phyloP scores from a whole-genome alignment of 164 flowering plant species.

The Stephania yunnanensis region DNA sequence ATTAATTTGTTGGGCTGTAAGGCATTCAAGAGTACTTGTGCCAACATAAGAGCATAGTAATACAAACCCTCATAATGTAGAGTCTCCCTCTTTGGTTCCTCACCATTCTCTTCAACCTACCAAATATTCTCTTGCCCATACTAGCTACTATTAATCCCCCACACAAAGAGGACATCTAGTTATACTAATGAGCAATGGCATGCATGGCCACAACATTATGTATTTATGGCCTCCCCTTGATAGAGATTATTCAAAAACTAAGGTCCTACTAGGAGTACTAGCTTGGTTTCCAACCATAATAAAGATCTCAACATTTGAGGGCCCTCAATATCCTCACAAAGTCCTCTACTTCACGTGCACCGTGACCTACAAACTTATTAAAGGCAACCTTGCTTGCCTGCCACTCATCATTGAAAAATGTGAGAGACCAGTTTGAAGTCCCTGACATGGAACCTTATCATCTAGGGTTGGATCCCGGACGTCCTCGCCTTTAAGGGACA shows the following conservation, averaged over 20 bases:
- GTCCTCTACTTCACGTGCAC: constrained; percentile 21
- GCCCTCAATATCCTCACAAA: neutral
- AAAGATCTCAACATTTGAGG: neutral
- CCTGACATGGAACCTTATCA: constrained; percentile 25
- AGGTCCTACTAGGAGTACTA: neutral
- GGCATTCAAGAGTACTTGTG: constrained; percentile 32
- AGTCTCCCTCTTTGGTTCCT: constrained; percentile 53
- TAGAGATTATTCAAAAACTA: neutral
- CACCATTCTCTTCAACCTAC: constrained; percentile 41
- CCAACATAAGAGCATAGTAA: constrained; percentile 54
- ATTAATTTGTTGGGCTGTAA: neutral
- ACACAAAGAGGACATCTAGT: neutral
- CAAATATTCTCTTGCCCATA: constrained; percentile 30
- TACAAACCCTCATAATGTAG: constrained; percentile 49
- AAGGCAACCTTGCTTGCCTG: constrained; percentile 17
- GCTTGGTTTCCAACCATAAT: neutral
- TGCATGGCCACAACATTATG: neutral
- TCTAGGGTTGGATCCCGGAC: constrained; percentile 4
- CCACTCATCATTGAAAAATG: constrained; percentile 14
- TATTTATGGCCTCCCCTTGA: neutral
- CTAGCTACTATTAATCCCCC: neutral
- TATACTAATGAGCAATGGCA: neutral
- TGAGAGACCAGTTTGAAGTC: constrained; percentile 22
- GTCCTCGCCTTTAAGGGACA: neutral
- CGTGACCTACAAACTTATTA: constrained; percentile 9